Percentiles rank a stretch among this genome's conserved stretches.
phyloP scores from a whole-genome alignment of 2,329 filamentous ascomycete genomes.

The Dactylonectria macrodidyma region DNA sequence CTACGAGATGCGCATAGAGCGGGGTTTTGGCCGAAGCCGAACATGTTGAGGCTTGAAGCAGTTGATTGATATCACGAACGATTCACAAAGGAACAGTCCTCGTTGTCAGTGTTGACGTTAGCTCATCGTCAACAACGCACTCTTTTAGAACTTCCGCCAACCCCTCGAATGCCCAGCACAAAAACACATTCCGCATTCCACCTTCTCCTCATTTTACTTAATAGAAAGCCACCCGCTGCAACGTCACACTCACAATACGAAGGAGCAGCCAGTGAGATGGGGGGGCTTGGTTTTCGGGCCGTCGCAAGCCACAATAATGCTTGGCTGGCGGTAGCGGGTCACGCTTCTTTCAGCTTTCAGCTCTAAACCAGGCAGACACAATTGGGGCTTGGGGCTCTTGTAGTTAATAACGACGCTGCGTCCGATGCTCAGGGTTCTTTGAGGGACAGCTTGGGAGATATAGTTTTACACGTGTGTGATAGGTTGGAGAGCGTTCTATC shows the following conservation, averaged over 20 bases:
- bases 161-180: too few relatives aligned
- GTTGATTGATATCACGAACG: too few relatives aligned
- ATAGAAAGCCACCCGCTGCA: neutral
- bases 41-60: too few relatives aligned
- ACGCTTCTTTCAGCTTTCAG: slow-evolving; percentile 23
- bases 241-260: neutral
- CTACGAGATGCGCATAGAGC: too few relatives aligned
- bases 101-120: too few relatives aligned
- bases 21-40: too few relatives aligned
- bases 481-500: neutral
- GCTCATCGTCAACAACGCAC: too few relatives aligned
- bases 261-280: slow-evolving; percentile 1
- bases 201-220: neutral
- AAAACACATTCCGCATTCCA: too few relatives aligned
- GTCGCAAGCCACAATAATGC: slow-evolving; percentile 24
- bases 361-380: slow-evolving; percentile 23
- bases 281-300: slow-evolving; percentile 15
- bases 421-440: neutral
- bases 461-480: neutral
- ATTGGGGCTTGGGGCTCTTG: neutral
- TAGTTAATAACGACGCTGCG: neutral
- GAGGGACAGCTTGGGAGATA: neutral
- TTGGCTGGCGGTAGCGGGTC: slow-evolving; percentile 19
- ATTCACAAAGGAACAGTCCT: too few relatives aligned
- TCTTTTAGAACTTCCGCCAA: too few relatives aligned